A percentile compares a stretch with the other conserved stretches of the same genome.
Conservation (phyloP, 495 filamentous ascomycete genomes). For the Cercophora samala region DNA sequence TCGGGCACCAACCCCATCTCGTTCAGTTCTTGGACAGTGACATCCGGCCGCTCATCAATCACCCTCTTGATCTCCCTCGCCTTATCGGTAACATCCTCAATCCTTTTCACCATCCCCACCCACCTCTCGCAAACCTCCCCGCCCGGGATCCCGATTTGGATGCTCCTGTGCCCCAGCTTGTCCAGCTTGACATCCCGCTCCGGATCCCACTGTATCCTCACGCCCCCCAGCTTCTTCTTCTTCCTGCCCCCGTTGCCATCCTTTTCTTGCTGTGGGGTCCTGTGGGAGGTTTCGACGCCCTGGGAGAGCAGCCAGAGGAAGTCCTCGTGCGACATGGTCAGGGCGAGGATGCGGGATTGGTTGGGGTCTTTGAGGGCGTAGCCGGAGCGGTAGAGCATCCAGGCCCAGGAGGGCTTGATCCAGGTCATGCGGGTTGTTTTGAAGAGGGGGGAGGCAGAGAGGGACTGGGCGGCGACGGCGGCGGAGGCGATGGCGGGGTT, state of each 20-base stretch:
- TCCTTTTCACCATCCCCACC: constrained; percentile 50
- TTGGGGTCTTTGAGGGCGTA: constrained; percentile 49
- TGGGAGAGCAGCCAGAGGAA: constrained; percentile 42
- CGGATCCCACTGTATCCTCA: constrained; percentile 63
- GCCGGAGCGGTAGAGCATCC: constrained; percentile 62
- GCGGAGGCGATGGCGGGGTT: constrained; percentile 49
- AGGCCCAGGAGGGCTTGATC: constrained; percentile 63
- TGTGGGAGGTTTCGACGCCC: constrained; percentile 23
- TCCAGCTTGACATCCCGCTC: constrained; percentile 47
- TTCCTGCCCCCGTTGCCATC: background rate
- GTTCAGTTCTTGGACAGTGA: constrained; percentile 38
- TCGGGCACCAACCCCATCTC: constrained; percentile 41
- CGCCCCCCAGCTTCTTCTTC: constrained; percentile 36
- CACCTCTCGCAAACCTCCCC: constrained; percentile 39
- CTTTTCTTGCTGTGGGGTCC: background rate
- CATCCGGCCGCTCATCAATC: constrained; percentile 38
- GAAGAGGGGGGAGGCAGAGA: constrained; percentile 53
- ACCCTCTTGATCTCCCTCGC: constrained; percentile 46
- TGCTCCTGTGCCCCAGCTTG: constrained; percentile 48
- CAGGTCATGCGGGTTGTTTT: constrained; percentile 58
- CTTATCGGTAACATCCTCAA: constrained; percentile 57
- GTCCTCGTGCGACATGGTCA: constrained; percentile 45
- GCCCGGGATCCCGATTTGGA: constrained; percentile 59
- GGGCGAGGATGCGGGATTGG: constrained; percentile 54
- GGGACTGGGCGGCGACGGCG: constrained; percentile 50